Base-by-base conservation (phyloP, 1,284 basidiomycete genomes). In the Heterobasidion irregulare region DNA sequence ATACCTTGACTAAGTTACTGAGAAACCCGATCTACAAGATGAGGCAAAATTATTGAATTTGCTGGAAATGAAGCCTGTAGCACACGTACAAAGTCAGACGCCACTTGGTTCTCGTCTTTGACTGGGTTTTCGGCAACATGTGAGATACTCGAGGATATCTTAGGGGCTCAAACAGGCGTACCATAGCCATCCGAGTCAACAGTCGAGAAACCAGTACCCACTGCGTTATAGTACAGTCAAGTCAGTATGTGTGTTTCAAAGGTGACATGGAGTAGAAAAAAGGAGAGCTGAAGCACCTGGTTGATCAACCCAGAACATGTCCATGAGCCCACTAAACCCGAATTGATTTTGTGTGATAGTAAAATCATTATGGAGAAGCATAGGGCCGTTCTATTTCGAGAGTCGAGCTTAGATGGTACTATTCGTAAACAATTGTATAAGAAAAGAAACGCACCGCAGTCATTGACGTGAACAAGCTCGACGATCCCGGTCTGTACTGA, bases 251-350 rank as follows among this genome's bases (percentile, higher is more conserved):
- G 38, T 41, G 12, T 5, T 41, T 41, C 12, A 66, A 54, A 43
- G 50, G 12, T 13, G 54, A 19, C 2, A 7, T 7, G 41, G 34
- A 35, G 19, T 32, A 16, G n/a, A 18, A n/a, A 38, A 46, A 10
- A 13, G 46, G 8, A 33, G 16, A n/a, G 44, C 26, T 32, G 10
- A 36, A 57, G 33, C 64, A 48, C 60, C 69, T 61, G 86, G 87
- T 58, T 88, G 84, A 63, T 88, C 87, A 48, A 89, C 70, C 83
- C 83, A 89, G 53, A 89, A 72, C 59, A 77, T 81, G 68, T 89
- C 86, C 1, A 82, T 78, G 18, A 85, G 64, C 44, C 69, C 75
- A 59, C 79, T 68, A 80, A 84, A 87, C 61, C 78, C 76, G 64
- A 77, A 74, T 8, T 73, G 65, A 58, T 87, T 86, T 12, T 72